Base-by-base conservation (phyloP, 1,139 yeast genomes). In the Hemisphaericaspora subhashii region DNA sequence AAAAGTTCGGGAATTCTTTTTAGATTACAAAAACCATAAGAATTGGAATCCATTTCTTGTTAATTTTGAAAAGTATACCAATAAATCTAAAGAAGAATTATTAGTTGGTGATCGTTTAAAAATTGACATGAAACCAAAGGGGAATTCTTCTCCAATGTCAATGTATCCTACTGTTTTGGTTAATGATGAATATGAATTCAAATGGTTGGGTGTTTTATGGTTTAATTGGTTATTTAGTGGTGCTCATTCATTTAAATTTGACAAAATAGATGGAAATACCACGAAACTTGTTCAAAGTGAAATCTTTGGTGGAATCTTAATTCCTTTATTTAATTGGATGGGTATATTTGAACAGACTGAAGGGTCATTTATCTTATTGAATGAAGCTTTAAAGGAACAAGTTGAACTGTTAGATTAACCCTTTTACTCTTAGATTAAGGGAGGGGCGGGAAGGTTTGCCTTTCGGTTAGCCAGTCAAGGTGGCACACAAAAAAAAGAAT, bases 11-110 rank as follows among this genome's bases (percentile, higher is more conserved):
- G 31, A 40, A 5, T 29, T 36, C 12, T 42, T 50, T 29, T 41
- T 49, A 12, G 41, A 49, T 14, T 48, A 42, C 28, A 27, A 40
- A n/a, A 35, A 39, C 15, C 50, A 49, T 23, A 27, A 34, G 22
- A 33, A 38, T 10, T 51, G 54, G 53, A 48, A 51, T 33, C 54
- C 54, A 12, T 42, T 51, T 18, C 38, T 51, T 31, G 38, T 36
- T 4, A 38, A 38, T n/a, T 38, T 50, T 12, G 40, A 39, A 28
- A 46, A 45, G 26, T 42, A 39, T 16, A 43, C 48, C n/a, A 39
- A 45, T 37, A 37, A 34, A 14, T 4, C 24, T 12, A 38, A 30
- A 12, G 35, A 30, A 5, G 37, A 39, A 3, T 31, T 43, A 18
- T 35, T 41, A 10, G 43, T 39, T 8, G 49, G 48, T 2, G 45